Conservation (phyloP, 495 filamentous ascomycete species). For the Amniculicola lignicola region DNA sequence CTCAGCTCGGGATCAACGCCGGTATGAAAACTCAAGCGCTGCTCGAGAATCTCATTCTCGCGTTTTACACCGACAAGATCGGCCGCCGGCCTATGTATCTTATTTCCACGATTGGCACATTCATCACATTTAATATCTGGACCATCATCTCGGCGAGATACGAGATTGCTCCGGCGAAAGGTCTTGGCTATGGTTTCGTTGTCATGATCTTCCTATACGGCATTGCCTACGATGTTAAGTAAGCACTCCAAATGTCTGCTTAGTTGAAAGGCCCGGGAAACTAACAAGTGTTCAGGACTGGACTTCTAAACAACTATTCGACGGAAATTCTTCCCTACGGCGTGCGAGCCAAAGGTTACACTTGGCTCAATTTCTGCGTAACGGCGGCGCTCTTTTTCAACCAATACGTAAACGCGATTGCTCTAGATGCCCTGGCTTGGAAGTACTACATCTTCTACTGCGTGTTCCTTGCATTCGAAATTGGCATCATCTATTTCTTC, state of each 20-base stretch:
- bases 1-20: conserved; percentile 21
- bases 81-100: background rate
- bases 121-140: conserved; percentile 22
- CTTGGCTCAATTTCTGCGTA: background rate
- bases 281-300: background rate
- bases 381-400: conserved; percentile 6
- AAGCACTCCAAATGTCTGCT: background rate
- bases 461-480: conserved; percentile 29
- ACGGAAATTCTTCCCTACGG: conserved; percentile 3
- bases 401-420: conserved; percentile 50
- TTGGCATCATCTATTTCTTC: conserved; percentile 28
- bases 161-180: background rate
- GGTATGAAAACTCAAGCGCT: conserved; percentile 15
- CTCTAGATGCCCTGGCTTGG: conserved; percentile 33
- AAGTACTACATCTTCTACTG: conserved; percentile 37
- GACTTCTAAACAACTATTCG: conserved; percentile 2
- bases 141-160: conserved; percentile 20
- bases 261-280: background rate
- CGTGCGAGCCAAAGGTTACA: background rate
- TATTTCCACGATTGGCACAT: conserved; percentile 2
- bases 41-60: background rate
- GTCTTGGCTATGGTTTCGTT: conserved; percentile 17
- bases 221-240: background rate
- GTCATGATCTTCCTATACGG: conserved; percentile 9
- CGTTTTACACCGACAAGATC: background rate